phyloP scores from a whole-genome alignment of 306 rosid genomes.

The Sindora glabra region DNA sequence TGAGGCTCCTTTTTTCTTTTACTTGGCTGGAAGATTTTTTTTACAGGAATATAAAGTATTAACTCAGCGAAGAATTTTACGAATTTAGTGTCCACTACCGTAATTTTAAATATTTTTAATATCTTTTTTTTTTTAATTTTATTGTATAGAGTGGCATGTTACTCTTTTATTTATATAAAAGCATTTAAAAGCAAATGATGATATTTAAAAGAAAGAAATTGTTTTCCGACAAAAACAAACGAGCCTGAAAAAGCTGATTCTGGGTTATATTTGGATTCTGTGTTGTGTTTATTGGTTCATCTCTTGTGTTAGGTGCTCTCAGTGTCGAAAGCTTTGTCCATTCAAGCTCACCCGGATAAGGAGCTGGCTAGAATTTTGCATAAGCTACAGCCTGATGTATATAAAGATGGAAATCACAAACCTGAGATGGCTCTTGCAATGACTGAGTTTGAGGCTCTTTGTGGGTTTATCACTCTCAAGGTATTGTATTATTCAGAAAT shows the following conservation, averaged over 20 bases:
- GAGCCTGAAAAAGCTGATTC: background rate
- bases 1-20: too few species aligned
- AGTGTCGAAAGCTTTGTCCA: conserved; percentile 79
- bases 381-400: conserved; percentile 54
- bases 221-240: too few species aligned
- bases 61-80: too few species aligned
- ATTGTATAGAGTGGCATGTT: too few species aligned
- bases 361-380: conserved; percentile 75
- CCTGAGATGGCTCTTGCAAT: conserved; percentile 96
- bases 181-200: too few species aligned
- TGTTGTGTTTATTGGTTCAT: conserved; percentile 1
- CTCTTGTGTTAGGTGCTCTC: conserved; percentile 59
- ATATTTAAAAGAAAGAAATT: too few species aligned
- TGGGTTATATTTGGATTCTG: background rate
- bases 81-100: too few species aligned
- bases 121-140: too few species aligned
- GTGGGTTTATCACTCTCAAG: conserved; percentile 75
- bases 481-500: conserved; percentile 16
- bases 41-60: too few species aligned
- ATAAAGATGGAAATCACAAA: conserved; percentile 90
- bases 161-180: too few species aligned
- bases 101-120: too few species aligned
- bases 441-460: conserved; percentile 78
- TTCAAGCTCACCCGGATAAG: conserved; percentile 97
- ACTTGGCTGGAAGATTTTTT: too few species aligned